phyloP scores from a whole-genome alignment of 176 grass and related monocot species.

The Elaeis guineensis region DNA sequence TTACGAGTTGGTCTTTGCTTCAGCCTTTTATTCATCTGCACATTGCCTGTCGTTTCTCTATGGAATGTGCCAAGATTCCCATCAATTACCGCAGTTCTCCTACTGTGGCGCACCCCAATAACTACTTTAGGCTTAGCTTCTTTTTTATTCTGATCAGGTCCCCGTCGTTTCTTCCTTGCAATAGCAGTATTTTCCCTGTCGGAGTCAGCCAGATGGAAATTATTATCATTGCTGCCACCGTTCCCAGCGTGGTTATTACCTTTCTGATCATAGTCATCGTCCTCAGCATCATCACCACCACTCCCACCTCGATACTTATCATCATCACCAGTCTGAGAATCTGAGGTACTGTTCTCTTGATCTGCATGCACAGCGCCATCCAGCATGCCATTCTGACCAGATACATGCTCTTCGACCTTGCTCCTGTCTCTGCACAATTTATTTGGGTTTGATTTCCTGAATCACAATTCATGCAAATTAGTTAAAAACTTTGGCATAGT shows the following conservation, averaged over 20 bases:
- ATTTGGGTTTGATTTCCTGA: neutral
- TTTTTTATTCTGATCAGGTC: slow-evolving; percentile 11
- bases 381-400: neutral
- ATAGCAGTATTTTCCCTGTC: slow-evolving; percentile 22
- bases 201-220: slow-evolving; percentile 7
- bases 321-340: slow-evolving; percentile 21
- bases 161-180: slow-evolving; percentile 16
- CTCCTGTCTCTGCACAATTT: neutral
- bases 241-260: neutral
- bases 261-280: slow-evolving; percentile 12
- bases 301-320: slow-evolving; percentile 16
- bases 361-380: slow-evolving; percentile 6
- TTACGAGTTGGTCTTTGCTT: slow-evolving; percentile 43
- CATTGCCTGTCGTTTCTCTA: slow-evolving; percentile 24
- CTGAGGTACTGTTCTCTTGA: slow-evolving; percentile 14
- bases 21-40: slow-evolving; percentile 41
- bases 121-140: slow-evolving; percentile 11
- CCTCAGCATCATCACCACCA: slow-evolving; percentile 26
- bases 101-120: slow-evolving; percentile 36
- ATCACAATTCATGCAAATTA: no score
- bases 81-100: slow-evolving; percentile 34
- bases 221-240: neutral
- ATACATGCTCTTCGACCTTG: slow-evolving; percentile 11
- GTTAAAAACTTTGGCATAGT: no score
- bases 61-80: neutral